Base-by-base conservation (phyloP, 768 basidiomycete species). In the Collybia nuda region DNA sequence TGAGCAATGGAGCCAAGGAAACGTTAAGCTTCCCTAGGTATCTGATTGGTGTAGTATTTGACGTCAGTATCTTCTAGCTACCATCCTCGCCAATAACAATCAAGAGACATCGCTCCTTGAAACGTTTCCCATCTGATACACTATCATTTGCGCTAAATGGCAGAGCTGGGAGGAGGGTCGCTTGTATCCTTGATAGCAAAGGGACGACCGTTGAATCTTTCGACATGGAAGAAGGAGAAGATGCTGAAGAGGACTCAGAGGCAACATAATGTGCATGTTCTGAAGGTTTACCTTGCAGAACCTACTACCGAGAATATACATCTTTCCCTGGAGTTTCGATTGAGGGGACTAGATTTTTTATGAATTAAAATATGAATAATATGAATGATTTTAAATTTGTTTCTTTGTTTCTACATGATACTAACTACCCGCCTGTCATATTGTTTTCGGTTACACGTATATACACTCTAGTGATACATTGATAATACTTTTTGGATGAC, bases 71-170 rank as follows among this genome's bases (percentile, higher is more conserved):
- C 67, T 57, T 50, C 9, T 62, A 89, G 87, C 62, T 86, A 57
- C 60, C 65, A 57, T 62, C 76, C 56, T 72, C 64, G 49, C 69
- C 68, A 61, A 72, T 77, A 57, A 73, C 76, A 67, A 79, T 90
- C 65, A 77, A 70, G 50, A 78, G 79, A 66, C 73, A 75, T 57
- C 82, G 84, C 56, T 71, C 70, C 64, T 64, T 90, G 65, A 67
- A 64, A 56, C 75, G 77, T 38, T 80, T 80, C 67, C 74, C 66
- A 60, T 60, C 64, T 57, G 84, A 82, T 52, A 67, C 67, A 22
- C 79, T 83, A 50, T 77, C 75, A 46, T 67, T 91, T 59, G 82
- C 86, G 46, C 75, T 90, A 63, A 93, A 93, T 63, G 90, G 90
- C 55, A 74, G 85, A 64, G 72, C 67, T 7, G 87, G 88, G 48